Conservation (phyloP, 108 stramenopile genomes). For the Nannochloropsis gaditana region DNA sequence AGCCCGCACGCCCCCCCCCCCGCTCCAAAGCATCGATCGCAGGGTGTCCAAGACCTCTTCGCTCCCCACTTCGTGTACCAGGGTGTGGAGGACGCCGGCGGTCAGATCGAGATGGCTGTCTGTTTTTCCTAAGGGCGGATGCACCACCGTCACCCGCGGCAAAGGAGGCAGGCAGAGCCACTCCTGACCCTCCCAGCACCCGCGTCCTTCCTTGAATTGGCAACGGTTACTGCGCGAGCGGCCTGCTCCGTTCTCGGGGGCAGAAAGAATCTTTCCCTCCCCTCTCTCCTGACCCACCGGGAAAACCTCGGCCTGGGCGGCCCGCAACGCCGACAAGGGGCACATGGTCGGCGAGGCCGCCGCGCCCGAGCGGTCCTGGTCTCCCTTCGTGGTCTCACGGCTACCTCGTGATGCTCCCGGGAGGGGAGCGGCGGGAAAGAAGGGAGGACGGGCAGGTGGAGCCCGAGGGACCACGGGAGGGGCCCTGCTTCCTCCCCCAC, state of each 20-base stretch:
- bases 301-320: neutral
- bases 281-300: neutral
- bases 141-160: neutral
- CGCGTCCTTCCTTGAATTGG: neutral
- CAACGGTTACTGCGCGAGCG: neutral
- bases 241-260: neutral
- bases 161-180: neutral
- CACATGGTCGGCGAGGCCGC: neutral
- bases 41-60: neutral
- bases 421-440: neutral
- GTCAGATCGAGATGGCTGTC: neutral
- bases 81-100: neutral
- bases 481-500: neutral
- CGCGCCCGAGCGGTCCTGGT: neutral
- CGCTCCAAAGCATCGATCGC: neutral
- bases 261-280: neutral
- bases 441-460: neutral
- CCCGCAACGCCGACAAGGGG: neutral
- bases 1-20: neutral
- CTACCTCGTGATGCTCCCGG: neutral
- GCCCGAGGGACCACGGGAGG: neutral
- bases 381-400: neutral
- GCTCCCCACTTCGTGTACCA: neutral
- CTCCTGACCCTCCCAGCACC: neutral
- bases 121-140: too few species aligned